Evolutionary conservation across 139 green algal species (phyloP).

Genomic region (Trebouxia sp.): DNA sequence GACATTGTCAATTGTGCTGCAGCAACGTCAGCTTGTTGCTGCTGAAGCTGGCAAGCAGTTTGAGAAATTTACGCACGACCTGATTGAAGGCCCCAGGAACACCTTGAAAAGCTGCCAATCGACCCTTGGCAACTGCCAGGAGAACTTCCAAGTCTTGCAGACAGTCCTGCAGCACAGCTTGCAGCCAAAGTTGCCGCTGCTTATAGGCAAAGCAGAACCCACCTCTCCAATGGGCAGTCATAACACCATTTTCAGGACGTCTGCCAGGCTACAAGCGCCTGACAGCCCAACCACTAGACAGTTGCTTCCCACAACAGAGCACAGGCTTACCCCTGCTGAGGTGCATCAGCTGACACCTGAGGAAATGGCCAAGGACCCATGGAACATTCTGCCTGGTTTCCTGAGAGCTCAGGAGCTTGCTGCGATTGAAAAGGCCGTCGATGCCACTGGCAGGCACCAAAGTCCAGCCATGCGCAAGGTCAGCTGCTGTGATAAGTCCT

Average conservation of each 20-base stretch:
- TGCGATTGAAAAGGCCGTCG: conserved; percentile 21
- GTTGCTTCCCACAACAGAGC: neutral
- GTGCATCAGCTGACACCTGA: no score
- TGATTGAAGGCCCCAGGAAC: conserved; percentile 45
- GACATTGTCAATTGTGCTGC: neutral
- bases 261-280: neutral
- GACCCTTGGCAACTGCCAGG: conserved; percentile 53
- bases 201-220: conserved; percentile 8
- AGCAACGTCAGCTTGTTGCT: conserved; percentile 40
- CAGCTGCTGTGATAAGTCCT: no score
- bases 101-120: conserved; percentile 38
- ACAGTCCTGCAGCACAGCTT: neutral
- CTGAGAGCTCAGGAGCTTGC: conserved; percentile 31
- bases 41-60: conserved; percentile 38
- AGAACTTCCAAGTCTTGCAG: conserved; percentile 44
- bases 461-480: neutral
- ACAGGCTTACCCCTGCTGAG: conserved; percentile 16
- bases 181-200: conserved; percentile 3
- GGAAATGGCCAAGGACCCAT: neutral
- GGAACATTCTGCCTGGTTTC: conserved; percentile 30
- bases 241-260: conserved; percentile 26
- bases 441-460: neutral
- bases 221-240: conserved; percentile 10
- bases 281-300: neutral
- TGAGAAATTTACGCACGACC: conserved; percentile 28